Evolutionary conservation across 2,329 filamentous ascomycete species (phyloP).

Genomic region (Davidsoniella virescens): DNA sequence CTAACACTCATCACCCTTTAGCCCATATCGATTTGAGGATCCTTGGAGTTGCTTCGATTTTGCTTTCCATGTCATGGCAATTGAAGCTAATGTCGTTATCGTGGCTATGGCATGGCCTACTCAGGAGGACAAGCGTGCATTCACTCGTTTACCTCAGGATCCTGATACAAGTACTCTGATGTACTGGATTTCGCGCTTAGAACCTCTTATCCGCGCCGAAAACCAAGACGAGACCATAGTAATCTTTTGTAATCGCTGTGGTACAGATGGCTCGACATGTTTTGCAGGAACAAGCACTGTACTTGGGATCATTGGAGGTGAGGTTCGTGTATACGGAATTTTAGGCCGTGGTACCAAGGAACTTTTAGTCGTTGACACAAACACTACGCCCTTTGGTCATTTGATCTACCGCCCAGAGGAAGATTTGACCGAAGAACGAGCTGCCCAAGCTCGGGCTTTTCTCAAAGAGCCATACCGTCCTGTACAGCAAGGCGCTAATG

Average conservation of each 20-base stretch:
- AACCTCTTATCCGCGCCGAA: slow-evolving; percentile 42
- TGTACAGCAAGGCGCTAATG: not conserved
- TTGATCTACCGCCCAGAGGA: slow-evolving; percentile 23
- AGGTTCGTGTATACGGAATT: slow-evolving; percentile 52
- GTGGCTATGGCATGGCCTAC: slow-evolving; percentile 69
- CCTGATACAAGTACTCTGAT: slow-evolving; percentile 59
- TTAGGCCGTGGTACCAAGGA: slow-evolving; percentile 53
- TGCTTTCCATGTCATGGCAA: slow-evolving; percentile 40
- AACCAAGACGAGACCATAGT: slow-evolving; percentile 46
- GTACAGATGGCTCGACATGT: slow-evolving; percentile 44
- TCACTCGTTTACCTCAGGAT: slow-evolving; percentile 31
- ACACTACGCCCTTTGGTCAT: slow-evolving; percentile 26
- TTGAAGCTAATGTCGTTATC: slow-evolving; percentile 44
- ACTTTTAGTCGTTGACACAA: slow-evolving; percentile 51
- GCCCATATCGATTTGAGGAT: slow-evolving; percentile 13
- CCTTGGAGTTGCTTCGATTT: slow-evolving; percentile 15
- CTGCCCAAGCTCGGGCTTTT: not conserved
- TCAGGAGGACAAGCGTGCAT: slow-evolving; percentile 29
- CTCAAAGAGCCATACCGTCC: not conserved
- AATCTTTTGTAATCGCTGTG: slow-evolving; percentile 55
- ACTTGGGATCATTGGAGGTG: slow-evolving; percentile 46
- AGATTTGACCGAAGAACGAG: not conserved
- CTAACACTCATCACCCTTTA: not conserved
- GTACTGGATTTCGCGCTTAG: slow-evolving; percentile 59
- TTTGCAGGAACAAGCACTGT: slow-evolving; percentile 64